Base-by-base conservation (phyloP, 257 asterid genomes). In the Handroanthus guayacan region DNA sequence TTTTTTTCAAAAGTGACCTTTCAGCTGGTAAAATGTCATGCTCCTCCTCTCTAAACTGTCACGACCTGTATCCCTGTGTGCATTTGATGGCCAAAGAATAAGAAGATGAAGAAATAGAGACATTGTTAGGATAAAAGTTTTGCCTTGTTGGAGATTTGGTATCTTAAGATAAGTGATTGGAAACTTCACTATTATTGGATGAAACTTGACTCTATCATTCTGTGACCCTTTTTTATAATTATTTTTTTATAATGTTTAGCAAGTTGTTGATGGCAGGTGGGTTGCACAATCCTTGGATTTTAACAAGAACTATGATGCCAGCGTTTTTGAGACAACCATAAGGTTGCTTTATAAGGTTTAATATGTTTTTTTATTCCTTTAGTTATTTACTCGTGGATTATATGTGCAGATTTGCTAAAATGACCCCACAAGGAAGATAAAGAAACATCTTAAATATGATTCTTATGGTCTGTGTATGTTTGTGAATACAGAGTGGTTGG, bases 291-390 rank as follows among this genome's bases (percentile, higher is more conserved):
- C 97, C 80, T 86, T 95, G 97, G 93, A 91, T 76, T 95, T 95
- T 77, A 83, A 95, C 96, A 95, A 91, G 93, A 86, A 90, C 80
- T 95, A 95, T 81, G 99, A 95, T 65, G 99, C 98, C 44, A 95
- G 99, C 66, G 99, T 95, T 79, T 95, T 95, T 55, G 99, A 95
- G 92, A 95, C 99, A 84, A 95, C 99, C 93, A 95, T 95, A 95
- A 95, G 99, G 99, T 95, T 90, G 91, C 95, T 89, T 87, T 90
- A 83, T 89, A 88, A 89, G 95, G 97, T 95, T 93, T 90, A 89
- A 78, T 84, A 71, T 81, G 82, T 66, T 76, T 75, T 82, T 73
- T 85, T 41, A 74, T 85, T 69, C 43, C 75, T 80, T 63, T 68
- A 73, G 75, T 79, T 77, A 78, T 73, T 67, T 71, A 84, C 51